Conservation (phyloP, 345 rosid species). For the Psidium friedrichsthalianum region DNA sequence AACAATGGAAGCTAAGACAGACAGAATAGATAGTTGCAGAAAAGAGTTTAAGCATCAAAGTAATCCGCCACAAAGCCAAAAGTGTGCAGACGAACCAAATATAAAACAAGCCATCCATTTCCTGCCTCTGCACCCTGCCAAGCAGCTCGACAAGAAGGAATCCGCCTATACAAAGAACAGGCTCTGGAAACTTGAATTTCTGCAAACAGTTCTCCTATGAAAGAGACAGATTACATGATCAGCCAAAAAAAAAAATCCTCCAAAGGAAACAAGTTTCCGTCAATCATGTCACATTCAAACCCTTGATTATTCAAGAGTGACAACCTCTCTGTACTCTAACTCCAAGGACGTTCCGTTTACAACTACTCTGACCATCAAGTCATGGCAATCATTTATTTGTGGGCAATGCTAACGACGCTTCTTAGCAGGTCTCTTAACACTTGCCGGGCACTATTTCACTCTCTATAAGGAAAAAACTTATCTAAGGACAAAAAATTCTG, state of each 20-base stretch:
- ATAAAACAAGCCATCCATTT: constrained; percentile 67
- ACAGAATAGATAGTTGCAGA: background rate
- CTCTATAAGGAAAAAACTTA: background rate
- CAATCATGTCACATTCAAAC: background rate
- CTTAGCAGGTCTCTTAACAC: background rate
- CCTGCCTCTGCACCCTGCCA: constrained; percentile 85
- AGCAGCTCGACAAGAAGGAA: constrained; percentile 65
- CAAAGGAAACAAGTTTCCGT: background rate
- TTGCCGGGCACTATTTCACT: background rate
- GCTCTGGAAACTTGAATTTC: constrained; percentile 78
- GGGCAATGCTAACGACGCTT: background rate
- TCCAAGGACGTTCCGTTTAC: background rate
- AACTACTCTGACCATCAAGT: background rate
- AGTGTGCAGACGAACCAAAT: constrained; percentile 46
- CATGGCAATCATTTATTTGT: background rate
- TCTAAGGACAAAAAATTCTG: background rate
- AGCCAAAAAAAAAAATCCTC: background rate
- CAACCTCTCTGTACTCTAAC: background rate
- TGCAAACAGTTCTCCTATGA: constrained; percentile 70
- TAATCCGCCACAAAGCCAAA: background rate
- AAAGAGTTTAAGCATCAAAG: background rate
- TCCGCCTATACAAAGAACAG: constrained; percentile 79
- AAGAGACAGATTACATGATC: background rate
- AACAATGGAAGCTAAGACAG: background rate
- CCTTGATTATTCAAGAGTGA: background rate